A percentile compares a stretch with the other conserved stretches of the same genome.
These are phyloP conservation scores for Mortierella sp. DNA, from an alignment of 371 early-diverging fungal species.

Conservation along the genomic window DNA sequence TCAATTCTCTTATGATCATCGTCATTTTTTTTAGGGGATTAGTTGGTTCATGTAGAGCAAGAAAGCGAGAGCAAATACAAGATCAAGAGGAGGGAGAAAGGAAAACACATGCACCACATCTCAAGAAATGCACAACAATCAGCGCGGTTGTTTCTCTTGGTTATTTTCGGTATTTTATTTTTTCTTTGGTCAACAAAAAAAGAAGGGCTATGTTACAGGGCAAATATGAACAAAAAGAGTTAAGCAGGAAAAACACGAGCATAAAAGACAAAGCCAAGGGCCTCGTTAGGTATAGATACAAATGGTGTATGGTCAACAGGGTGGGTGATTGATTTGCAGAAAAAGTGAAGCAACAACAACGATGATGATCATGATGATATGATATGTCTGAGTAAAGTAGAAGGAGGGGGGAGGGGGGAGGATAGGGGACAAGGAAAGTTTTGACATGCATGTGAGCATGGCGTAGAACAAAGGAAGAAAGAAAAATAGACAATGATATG, in stretches of 20 bases:
- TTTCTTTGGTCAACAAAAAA: slow-evolving; percentile 12
- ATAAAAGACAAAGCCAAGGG: neutral
- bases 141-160: neutral
- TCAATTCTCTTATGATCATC: neutral
- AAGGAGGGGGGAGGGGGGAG: neutral
- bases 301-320: neutral
- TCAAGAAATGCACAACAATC: neutral
- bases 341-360: neutral
- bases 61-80: no score
- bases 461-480: neutral
- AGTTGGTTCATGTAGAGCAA: neutral
- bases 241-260: neutral
- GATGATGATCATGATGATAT: neutral
- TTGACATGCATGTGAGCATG: slow-evolving; percentile 5
- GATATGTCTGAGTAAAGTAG: neutral
- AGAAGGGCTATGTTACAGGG: neutral
- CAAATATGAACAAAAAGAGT: slow-evolving; percentile 1
- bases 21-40: neutral
- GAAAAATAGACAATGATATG: neutral
- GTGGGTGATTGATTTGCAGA: neutral
- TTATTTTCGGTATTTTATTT: slow-evolving; percentile 4
- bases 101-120: neutral
- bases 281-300: slow-evolving; percentile 5
- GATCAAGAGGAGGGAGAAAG: neutral
- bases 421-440: neutral